Conservation (phyloP, 2,329 filamentous ascomycete species). For the Alternaria incomplexa region DNA sequence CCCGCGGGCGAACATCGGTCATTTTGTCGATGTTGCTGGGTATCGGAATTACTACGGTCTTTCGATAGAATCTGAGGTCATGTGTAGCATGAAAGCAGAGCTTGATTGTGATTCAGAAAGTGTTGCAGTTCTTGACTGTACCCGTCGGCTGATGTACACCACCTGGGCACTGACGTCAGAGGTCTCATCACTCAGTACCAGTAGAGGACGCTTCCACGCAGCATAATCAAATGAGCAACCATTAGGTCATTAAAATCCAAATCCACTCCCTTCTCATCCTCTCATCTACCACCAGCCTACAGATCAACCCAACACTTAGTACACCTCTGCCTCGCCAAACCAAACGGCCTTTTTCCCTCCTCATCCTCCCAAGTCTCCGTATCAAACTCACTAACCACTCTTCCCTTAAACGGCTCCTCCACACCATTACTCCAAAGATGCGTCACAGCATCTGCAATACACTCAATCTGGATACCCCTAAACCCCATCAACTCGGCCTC, state of each 20-base stretch:
- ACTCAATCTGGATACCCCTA: constrained; percentile 47
- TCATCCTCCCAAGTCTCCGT: constrained; percentile 29
- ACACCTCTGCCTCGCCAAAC: constrained; percentile 27
- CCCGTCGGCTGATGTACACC: not conserved
- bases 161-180: not conserved
- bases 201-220: not conserved
- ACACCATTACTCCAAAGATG: constrained; percentile 36
- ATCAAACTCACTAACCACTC: constrained; percentile 30
- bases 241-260: not conserved
- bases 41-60: not conserved
- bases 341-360: constrained; percentile 32
- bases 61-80: not conserved
- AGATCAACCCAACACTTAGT: constrained; percentile 38
- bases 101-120: not conserved
- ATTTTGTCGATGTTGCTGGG: not conserved
- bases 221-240: not conserved
- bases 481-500: constrained; percentile 43
- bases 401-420: constrained; percentile 31
- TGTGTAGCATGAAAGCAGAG: not conserved
- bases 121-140: not conserved
- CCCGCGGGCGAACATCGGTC: not conserved
- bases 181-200: not conserved
- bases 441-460: constrained; percentile 36
- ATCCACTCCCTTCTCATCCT: not conserved
- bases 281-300: constrained; percentile 6